phyloP scores from a whole-genome alignment of 2,329 filamentous ascomycete genomes.

The Alternaria solani region DNA sequence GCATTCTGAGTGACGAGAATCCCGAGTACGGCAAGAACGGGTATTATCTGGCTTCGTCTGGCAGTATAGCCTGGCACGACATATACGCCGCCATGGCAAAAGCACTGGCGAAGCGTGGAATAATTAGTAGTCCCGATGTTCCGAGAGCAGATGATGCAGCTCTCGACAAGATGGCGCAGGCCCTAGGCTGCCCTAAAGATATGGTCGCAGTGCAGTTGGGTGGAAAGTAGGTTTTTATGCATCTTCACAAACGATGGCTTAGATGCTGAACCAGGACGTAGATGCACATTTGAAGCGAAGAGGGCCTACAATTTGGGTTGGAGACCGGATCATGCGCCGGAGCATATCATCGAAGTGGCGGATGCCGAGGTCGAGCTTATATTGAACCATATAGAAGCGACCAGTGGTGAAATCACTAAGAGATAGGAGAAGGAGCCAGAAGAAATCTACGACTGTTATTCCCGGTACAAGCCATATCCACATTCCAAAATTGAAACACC shows the following conservation, averaged over 20 bases:
- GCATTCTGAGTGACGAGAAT: slow-evolving; percentile 53
- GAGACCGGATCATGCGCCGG: slow-evolving; percentile 53
- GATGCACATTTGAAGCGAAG: slow-evolving; percentile 56
- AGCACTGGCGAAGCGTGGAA: slow-evolving; percentile 51
- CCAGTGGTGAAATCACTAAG: too few species aligned
- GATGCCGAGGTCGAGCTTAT: slow-evolving; percentile 60
- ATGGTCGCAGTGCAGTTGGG: slow-evolving; percentile 49
- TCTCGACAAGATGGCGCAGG: slow-evolving; percentile 52
- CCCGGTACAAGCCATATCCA: too few species aligned
- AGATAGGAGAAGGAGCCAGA: too few species aligned
- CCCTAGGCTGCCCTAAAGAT: background rate
- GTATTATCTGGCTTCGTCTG: slow-evolving; percentile 61
- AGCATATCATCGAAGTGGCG: slow-evolving; percentile 58
- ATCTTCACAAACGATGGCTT: background rate
- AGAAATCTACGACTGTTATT: background rate
- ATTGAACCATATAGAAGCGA: slow-evolving; percentile 24
- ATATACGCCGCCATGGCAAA: slow-evolving; percentile 59
- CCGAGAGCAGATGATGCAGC: slow-evolving; percentile 46
- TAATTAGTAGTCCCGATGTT: slow-evolving; percentile 53
- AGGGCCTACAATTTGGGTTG: slow-evolving; percentile 57
- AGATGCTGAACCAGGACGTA: slow-evolving; percentile 25
- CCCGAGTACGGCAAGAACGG: slow-evolving; percentile 55
- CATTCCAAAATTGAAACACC: too few species aligned
- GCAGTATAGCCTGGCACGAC: slow-evolving; percentile 60
- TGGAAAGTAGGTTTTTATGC: slow-evolving; percentile 51